These are phyloP conservation scores for Reticulascus tulasneorum DNA, from an alignment of 2,329 filamentous ascomycete species.

Conservation along the genomic window DNA sequence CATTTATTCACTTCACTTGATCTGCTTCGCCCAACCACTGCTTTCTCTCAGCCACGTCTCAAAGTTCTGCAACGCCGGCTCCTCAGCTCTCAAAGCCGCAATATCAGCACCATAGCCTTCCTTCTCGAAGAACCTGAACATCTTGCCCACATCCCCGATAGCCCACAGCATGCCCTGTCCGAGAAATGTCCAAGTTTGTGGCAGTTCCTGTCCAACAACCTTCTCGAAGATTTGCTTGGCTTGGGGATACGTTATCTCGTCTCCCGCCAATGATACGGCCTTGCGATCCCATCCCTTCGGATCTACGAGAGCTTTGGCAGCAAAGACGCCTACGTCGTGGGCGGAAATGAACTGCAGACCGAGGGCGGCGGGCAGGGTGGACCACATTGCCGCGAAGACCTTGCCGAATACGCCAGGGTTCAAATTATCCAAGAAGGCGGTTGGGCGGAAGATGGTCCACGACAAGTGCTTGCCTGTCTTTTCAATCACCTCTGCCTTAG, in stretches of 20 bases:
- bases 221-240: slow-evolving; percentile 9
- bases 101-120: slow-evolving; percentile 14
- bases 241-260: slow-evolving; percentile 12
- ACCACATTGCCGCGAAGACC: slow-evolving; percentile 22
- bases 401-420: slow-evolving; percentile 21
- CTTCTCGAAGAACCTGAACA: slow-evolving; percentile 15
- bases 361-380: slow-evolving; percentile 18
- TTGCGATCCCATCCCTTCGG: slow-evolving; percentile 13
- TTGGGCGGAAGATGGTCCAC: slow-evolving; percentile 23
- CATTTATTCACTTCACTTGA: too few species aligned
- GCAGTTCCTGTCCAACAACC: slow-evolving; percentile 8
- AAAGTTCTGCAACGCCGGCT: slow-evolving; percentile 17
- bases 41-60: slow-evolving; percentile 18
- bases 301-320: slow-evolving; percentile 10
- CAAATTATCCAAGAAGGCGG: slow-evolving; percentile 24
- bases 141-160: slow-evolving; percentile 12
- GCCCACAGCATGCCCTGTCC: slow-evolving; percentile 13
- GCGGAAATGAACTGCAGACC: slow-evolving; percentile 22
- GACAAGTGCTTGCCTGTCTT: not conserved
- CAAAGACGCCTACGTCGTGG: slow-evolving; percentile 20
- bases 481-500: slow-evolving; percentile 6
- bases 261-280: slow-evolving; percentile 14
- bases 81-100: slow-evolving; percentile 6
- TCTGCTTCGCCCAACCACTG: slow-evolving; percentile 18
- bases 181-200: slow-evolving; percentile 10